phyloP scores from a whole-genome alignment of 352 stramenopile species.

The Phytophthora palmivora region DNA sequence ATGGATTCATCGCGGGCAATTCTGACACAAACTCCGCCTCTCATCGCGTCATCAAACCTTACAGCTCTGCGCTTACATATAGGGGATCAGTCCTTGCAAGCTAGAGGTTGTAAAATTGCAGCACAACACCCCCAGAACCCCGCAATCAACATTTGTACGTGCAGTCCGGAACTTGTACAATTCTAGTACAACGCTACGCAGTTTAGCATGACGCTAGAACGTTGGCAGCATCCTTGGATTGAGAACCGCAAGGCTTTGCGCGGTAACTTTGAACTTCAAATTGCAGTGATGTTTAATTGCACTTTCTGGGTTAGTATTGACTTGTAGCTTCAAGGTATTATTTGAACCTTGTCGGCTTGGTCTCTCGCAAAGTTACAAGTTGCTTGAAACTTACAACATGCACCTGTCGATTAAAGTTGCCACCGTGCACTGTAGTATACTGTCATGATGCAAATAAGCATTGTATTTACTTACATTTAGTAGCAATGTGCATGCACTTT shows the following conservation, averaged over 20 bases:
- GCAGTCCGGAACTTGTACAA: no score
- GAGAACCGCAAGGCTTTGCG: conserved; percentile 5
- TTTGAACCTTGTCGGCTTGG: no score
- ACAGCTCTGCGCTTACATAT: neutral
- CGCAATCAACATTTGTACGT: no score
- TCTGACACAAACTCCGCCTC: neutral
- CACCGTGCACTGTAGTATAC: neutral
- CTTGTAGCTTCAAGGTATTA: neutral
- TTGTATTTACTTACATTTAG: no score
- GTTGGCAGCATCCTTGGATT: neutral
- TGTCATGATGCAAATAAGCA: no score
- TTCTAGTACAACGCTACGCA: neutral
- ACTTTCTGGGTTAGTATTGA: neutral
- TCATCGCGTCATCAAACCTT: neutral
- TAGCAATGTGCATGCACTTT: no score
- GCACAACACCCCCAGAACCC: no score
- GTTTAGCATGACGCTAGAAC: neutral
- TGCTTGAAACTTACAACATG: neutral
- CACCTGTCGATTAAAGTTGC: neutral
- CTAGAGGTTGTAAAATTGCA: no score
- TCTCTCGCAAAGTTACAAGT: no score
- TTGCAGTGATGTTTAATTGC: conserved; percentile 8
- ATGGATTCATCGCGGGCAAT: neutral
- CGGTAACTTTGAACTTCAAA: conserved; percentile 15
- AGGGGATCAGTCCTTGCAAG: no score